Evolutionary conservation across 108 stramenopile genomes (phyloP).

Genomic region (Heterococcus sp.): DNA sequence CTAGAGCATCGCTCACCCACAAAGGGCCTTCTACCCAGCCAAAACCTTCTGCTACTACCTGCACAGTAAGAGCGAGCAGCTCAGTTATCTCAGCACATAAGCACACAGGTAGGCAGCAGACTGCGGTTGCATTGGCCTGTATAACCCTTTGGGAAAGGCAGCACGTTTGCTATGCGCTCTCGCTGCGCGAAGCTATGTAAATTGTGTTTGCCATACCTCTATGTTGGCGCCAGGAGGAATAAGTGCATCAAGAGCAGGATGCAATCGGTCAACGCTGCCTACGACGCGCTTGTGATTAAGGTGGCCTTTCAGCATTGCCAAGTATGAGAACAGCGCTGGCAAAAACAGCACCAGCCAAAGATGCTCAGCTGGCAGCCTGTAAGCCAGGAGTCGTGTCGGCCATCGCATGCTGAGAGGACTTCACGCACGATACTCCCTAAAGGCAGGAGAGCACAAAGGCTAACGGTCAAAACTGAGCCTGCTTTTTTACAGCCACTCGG

Average conservation of each 20-base stretch:
- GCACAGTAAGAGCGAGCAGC: slow-evolving; percentile 2
- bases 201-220: slow-evolving; percentile 6
- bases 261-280: slow-evolving; percentile 15
- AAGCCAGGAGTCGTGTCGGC: too few species aligned
- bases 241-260: slow-evolving; percentile 1
- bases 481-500: too few species aligned
- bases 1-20: slow-evolving; percentile 49
- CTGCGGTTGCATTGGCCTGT: not conserved
- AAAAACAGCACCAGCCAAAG: slow-evolving; percentile 30
- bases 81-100: too few species aligned
- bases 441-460: too few species aligned
- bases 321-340: slow-evolving; percentile 19
- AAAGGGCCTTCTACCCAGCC: slow-evolving; percentile 52
- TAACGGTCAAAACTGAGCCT: too few species aligned
- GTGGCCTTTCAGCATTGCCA: slow-evolving; percentile 4
- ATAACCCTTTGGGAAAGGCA: not conserved
- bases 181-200: not conserved
- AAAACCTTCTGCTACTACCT: slow-evolving; percentile 50
- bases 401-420: too few species aligned
- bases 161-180: not conserved
- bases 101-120: not conserved
- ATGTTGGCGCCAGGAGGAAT: not conserved
- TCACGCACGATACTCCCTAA: too few species aligned
- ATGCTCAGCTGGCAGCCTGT: not conserved
- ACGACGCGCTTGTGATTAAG: slow-evolving; percentile 19